A percentile compares a stretch with the other conserved stretches of the same genome.
Evolutionary conservation across 2,329 filamentous ascomycete species (phyloP).

Genomic region (Penicillium sp.): DNA sequence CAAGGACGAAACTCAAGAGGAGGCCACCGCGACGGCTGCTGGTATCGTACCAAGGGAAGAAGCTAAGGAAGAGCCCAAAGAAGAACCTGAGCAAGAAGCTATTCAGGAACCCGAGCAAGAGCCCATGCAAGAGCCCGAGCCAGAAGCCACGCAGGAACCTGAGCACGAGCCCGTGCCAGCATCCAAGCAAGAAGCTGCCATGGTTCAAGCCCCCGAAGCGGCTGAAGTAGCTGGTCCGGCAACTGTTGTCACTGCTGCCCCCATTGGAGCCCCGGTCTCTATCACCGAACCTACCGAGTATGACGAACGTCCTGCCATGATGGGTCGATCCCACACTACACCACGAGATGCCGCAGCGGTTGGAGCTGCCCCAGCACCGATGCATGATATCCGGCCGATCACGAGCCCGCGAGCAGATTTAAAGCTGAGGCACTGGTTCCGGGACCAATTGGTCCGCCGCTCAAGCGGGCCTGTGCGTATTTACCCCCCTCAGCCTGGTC

Average conservation of each 20-base stretch:
- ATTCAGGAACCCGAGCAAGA: background rate
- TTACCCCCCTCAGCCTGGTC: slow-evolving; percentile 25
- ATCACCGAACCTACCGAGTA: slow-evolving; percentile 7
- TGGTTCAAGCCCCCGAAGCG: background rate
- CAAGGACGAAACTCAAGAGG: background rate
- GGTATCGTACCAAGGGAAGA: background rate
- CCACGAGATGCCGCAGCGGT: slow-evolving; percentile 14
- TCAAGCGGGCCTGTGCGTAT: slow-evolving; percentile 25
- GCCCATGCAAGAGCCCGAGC: background rate
- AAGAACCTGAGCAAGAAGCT: background rate
- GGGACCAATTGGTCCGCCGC: slow-evolving; percentile 29
- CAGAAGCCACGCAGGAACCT: background rate
- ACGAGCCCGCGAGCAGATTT: slow-evolving; percentile 31
- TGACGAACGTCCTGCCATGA: background rate
- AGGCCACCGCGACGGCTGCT: background rate
- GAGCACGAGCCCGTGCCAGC: background rate
- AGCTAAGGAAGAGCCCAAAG: background rate
- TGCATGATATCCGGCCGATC: slow-evolving; percentile 17
- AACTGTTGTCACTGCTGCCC: slow-evolving; percentile 2
- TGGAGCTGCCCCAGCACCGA: slow-evolving; percentile 1
- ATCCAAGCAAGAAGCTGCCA: background rate
- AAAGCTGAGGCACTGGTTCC: slow-evolving; percentile 38
- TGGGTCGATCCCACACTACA: background rate
- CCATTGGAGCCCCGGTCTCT: background rate
- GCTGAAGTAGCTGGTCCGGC: slow-evolving; percentile 6